phyloP scores from a whole-genome alignment of 2,329 filamentous ascomycete genomes.

The Neocucurbitaria cava region DNA sequence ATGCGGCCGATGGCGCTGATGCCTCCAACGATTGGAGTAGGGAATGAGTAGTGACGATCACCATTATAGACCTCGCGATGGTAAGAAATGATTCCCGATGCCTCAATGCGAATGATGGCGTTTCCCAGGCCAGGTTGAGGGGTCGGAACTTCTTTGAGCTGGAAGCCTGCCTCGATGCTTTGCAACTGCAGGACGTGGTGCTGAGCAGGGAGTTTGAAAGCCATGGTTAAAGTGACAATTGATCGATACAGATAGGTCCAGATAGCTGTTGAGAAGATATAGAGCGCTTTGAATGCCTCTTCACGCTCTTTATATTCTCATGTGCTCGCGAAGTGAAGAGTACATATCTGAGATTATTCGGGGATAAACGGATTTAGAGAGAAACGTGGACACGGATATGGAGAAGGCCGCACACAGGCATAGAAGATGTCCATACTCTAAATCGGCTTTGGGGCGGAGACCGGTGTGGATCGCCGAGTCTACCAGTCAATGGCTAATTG shows the following conservation, averaged over 20 bases:
- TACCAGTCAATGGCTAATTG: not conserved
- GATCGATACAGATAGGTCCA: not conserved
- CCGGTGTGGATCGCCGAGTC: not conserved
- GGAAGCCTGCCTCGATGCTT: not conserved
- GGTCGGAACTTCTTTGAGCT: constrained; percentile 27
- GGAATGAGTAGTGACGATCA: constrained; percentile 38
- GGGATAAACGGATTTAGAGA: not conserved
- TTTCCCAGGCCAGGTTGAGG: constrained; percentile 46
- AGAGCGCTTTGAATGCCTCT: not conserved
- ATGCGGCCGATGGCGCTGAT: constrained; percentile 48
- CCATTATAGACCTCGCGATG: constrained; percentile 52
- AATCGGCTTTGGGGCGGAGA: not conserved
- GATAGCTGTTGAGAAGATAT: not conserved
- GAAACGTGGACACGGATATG: not conserved
- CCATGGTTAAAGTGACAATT: not conserved
- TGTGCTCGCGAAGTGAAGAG: not conserved
- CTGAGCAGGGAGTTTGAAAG: not conserved
- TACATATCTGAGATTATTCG: not conserved
- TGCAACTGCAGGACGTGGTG: not conserved
- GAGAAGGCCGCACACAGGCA: not conserved
- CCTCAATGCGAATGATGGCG: constrained; percentile 51
- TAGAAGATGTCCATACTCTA: not conserved
- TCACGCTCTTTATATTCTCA: not conserved
- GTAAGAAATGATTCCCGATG: constrained; percentile 51
- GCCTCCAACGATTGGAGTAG: constrained; percentile 48